These are phyloP conservation scores for Arctium lappa DNA, from an alignment of 129 eudicot species.

Conservation along the genomic window DNA sequence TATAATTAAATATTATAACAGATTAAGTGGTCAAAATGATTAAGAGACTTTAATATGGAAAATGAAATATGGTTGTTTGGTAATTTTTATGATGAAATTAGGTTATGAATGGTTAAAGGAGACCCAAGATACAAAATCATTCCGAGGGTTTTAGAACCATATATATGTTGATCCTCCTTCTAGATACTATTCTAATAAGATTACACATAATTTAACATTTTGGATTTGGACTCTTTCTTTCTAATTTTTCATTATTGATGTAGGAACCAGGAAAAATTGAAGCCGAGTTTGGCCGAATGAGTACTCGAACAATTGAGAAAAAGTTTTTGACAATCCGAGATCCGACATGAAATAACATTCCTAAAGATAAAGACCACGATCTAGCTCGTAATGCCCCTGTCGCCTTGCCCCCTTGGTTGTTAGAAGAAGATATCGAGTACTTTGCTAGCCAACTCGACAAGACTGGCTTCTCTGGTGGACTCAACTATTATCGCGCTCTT, in stretches of 20 bases:
- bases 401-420: conserved; percentile 17
- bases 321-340: neutral
- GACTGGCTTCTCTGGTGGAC: conserved; percentile 18
- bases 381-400: neutral
- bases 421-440: conserved; percentile 1
- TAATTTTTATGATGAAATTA: too few relatives aligned
- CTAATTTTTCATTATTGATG: neutral
- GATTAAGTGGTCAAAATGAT: too few relatives aligned
- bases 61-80: too few relatives aligned
- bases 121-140: too few relatives aligned
- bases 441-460: conserved; percentile 3
- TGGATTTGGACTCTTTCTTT: neutral
- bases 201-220: neutral
- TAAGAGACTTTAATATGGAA: too few relatives aligned
- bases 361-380: neutral
- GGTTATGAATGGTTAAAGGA: too few relatives aligned
- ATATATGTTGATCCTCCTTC: too few relatives aligned
- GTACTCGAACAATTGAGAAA: neutral
- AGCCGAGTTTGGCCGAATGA: neutral
- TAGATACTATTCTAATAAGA: too few relatives aligned
- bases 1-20: too few relatives aligned
- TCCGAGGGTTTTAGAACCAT: too few relatives aligned
- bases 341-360: neutral
- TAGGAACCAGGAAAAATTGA: conserved; percentile 14
- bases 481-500: conserved; percentile 25